Percentiles rank a stretch among this genome's conserved stretches.
These are phyloP conservation scores for Achlya hypogyna DNA, from an alignment of 352 stramenopile species.

Conservation along the genomic window DNA sequence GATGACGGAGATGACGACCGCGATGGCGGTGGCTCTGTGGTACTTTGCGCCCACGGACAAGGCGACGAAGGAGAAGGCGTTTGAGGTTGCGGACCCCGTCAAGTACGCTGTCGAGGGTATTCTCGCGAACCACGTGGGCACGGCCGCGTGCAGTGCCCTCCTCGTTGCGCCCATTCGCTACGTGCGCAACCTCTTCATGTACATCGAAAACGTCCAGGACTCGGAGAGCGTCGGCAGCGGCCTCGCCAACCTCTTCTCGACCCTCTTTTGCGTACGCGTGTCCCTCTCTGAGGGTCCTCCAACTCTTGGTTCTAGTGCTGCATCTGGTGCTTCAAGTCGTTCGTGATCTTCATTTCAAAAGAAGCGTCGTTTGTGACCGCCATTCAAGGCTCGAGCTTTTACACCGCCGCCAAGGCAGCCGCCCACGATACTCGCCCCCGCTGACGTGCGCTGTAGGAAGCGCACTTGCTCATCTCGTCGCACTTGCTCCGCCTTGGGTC, in stretches of 20 bases:
- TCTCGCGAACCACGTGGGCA: conserved; percentile 62
- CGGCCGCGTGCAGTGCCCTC: conserved; percentile 51
- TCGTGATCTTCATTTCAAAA: conserved; percentile 78
- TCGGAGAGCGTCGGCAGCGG: conserved; percentile 64
- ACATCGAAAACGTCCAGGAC: conserved; percentile 57
- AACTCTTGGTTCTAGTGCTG: conserved; percentile 40
- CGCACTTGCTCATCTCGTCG: conserved; percentile 57
- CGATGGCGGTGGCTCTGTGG: conserved; percentile 61
- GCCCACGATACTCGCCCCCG: not conserved
- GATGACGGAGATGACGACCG: conserved; percentile 66
- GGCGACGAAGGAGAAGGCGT: conserved; percentile 45
- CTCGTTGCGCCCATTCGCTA: conserved; percentile 51
- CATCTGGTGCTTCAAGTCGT: conserved; percentile 78
- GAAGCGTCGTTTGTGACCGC: conserved; percentile 72
- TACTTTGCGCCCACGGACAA: conserved; percentile 65
- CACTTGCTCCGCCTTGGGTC: conserved; percentile 57
- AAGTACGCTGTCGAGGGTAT: conserved; percentile 54
- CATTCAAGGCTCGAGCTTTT: conserved; percentile 71
- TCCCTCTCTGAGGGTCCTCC: not conserved
- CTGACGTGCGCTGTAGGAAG: conserved; percentile 27
- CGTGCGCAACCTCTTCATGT: conserved; percentile 66
- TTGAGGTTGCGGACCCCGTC: conserved; percentile 40
- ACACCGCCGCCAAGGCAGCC: conserved; percentile 69
- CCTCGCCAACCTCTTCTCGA: conserved; percentile 43
- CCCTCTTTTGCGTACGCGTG: conserved; percentile 59